Conservation (phyloP, 768 basidiomycete species). For the Antrodiella citrinella region DNA sequence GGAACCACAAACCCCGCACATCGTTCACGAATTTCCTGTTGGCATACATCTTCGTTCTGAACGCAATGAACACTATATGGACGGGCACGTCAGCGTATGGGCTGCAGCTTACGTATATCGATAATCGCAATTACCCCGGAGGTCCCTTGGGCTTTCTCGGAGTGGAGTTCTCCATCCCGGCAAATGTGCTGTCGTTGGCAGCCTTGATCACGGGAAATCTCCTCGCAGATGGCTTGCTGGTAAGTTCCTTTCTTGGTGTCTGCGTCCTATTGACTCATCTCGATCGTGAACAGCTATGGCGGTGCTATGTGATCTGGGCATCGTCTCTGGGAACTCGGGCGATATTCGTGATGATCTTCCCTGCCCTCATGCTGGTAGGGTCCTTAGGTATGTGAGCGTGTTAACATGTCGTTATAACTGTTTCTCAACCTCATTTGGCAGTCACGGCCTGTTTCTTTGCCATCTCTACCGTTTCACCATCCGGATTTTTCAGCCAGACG, state of each 20-base stretch:
- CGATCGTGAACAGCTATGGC: constrained; percentile 6
- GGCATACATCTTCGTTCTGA: constrained; percentile 10
- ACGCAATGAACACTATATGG: constrained; percentile 5
- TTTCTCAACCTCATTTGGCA: background rate
- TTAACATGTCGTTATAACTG: background rate
- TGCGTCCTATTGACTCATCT: background rate
- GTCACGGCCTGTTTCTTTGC: background rate
- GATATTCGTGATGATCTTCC: constrained; percentile 5
- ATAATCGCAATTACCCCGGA: constrained; percentile 13
- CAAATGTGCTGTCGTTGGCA: constrained; percentile 7
- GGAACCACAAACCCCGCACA: background rate
- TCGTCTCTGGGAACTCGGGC: background rate
- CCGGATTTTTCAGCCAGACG: constrained; percentile 6
- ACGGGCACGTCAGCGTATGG: constrained; percentile 10
- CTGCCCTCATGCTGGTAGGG: background rate
- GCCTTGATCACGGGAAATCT: constrained; percentile 12
- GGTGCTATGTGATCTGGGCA: constrained; percentile 10
- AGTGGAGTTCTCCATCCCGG: constrained; percentile 9
- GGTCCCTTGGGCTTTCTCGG: constrained; percentile 18
- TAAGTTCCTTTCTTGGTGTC: constrained; percentile 20
- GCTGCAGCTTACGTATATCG: constrained; percentile 15
- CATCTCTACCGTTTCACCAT: constrained; percentile 3
- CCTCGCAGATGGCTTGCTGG: constrained; percentile 20
- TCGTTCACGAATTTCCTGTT: background rate
- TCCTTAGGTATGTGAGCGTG: constrained; percentile 6